Evolutionary conservation across 495 filamentous ascomycete genomes (phyloP), one percentile per base, ranked within the genome.

Genomic region (Aspergillus sclerotiicarbonarius): DNA sequence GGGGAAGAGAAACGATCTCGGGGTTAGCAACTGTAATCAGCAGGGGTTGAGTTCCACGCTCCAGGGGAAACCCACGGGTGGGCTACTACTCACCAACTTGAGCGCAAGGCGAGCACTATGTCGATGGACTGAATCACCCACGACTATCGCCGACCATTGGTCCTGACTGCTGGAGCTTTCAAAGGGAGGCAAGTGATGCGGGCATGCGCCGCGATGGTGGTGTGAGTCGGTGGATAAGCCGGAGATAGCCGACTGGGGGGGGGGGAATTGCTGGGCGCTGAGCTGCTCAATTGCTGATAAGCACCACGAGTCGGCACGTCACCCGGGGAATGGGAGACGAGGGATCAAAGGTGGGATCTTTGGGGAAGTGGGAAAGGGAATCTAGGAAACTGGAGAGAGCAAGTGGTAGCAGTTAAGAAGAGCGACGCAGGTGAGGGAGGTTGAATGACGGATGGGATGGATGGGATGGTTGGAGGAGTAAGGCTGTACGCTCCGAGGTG

Each of bases 161-260:
- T 5, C 15, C 37, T 12, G 13, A 45, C 6, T 51, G 51, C 33
- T 30, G 41, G 15, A 46, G 49, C 8, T 43, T 12, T 58, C 41
- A 47, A 54, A 58, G 51, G 41, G 62, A 61, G 39, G 51, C 15
- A 6, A 58, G 32, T 37, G 35, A 35, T 44, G 32, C 59, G 51
- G 29, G 49, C 52, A 46, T 48, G 19, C 25, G 53, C 32, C 43
- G 19, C 13, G 13, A 13, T 13, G 46, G 37, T 30, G 51, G 53
- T 41, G 41, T 46, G 29, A 51, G 39, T 47, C 35, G 32, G 37
- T 48, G 53, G 65, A 63, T 66, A 60, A 63, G 62, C 69, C 69
- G 67, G 68, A 74, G 69, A 72, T 72, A 75, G 65, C 71, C 71
- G 72, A 71, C 25, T 53, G 48, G 54, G 50, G 48, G 53, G 10